These are phyloP conservation scores for Podaxis mareebaensis DNA, from an alignment of 768 basidiomycete species.

Conservation along the genomic window DNA sequence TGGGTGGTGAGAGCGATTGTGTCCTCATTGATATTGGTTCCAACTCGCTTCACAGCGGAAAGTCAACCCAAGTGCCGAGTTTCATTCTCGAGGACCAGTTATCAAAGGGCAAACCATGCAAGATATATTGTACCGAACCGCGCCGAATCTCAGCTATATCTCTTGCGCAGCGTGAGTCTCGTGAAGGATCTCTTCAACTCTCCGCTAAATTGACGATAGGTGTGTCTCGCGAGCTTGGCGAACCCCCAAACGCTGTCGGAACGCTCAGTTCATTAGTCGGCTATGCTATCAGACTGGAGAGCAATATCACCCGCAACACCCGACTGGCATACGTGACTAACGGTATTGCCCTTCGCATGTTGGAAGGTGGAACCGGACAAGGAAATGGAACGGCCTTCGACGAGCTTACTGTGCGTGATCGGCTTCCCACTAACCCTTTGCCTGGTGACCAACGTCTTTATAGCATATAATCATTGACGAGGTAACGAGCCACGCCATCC, in stretches of 20 bases:
- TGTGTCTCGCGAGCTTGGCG: conserved; percentile 91
- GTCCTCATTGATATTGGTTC: conserved; percentile 4
- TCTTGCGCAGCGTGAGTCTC: conserved; percentile 71
- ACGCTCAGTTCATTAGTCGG: conserved; percentile 81
- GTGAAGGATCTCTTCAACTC: neutral
- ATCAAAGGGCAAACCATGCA: conserved; percentile 77
- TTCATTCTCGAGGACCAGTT: conserved; percentile 93
- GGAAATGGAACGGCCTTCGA: conserved; percentile 83
- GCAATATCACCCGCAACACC: conserved; percentile 77
- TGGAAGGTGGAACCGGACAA: conserved; percentile 80
- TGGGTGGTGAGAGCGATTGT: conserved; percentile 32
- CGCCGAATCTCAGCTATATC: conserved; percentile 96
- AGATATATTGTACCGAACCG: conserved; percentile 94
- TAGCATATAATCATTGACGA: conserved; percentile 97
- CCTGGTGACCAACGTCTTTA: conserved; percentile 10
- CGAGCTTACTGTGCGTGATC: conserved; percentile 79
- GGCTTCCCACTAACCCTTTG: neutral
- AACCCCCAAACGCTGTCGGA: conserved; percentile 76
- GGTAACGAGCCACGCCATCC: conserved; percentile 34
- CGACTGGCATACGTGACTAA: conserved; percentile 85
- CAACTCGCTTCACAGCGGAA: conserved; percentile 61
- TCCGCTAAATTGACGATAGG: conserved; percentile 28
- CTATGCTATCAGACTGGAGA: conserved; percentile 93
- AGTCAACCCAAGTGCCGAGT: conserved; percentile 93
- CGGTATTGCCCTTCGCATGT: conserved; percentile 94